phyloP scores from a whole-genome alignment of 164 flowering plant genomes.

The Umbilicus rupestris region DNA sequence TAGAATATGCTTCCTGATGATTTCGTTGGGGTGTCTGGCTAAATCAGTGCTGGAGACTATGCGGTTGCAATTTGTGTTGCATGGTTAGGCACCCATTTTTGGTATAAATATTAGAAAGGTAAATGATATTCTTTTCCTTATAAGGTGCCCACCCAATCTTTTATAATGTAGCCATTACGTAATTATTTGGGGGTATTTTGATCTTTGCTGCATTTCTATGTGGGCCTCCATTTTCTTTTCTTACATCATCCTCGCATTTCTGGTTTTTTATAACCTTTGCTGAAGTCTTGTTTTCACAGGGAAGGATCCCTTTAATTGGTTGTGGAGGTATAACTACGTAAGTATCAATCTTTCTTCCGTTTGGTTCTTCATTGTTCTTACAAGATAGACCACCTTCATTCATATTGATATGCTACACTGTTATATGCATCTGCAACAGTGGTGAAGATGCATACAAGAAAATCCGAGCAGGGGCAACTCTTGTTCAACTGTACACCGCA shows the following conservation, averaged over 20 bases:
- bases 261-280: not conserved
- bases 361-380: not conserved
- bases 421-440: constrained; percentile 30
- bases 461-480: constrained; percentile 89
- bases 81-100: not conserved
- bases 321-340: constrained; percentile 97
- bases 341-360: not conserved
- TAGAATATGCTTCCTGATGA: not conserved
- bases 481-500: constrained; percentile 88
- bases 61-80: not conserved
- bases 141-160: not conserved
- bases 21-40: not conserved
- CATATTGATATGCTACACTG: constrained; percentile 2
- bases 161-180: not conserved
- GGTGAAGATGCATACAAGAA: constrained; percentile 97
- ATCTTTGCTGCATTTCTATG: not conserved
- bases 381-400: not conserved
- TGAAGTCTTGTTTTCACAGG: constrained; percentile 33
- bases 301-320: constrained; percentile 82
- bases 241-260: not conserved
- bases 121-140: not conserved
- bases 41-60: not conserved
- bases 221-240: not conserved
- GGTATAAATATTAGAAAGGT: not conserved
- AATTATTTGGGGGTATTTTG: not conserved